Evolutionary conservation across 1,139 yeast genomes (phyloP), one percentile per base, ranked within the genome.

Genomic region (Diutina ranongensis): DNA sequence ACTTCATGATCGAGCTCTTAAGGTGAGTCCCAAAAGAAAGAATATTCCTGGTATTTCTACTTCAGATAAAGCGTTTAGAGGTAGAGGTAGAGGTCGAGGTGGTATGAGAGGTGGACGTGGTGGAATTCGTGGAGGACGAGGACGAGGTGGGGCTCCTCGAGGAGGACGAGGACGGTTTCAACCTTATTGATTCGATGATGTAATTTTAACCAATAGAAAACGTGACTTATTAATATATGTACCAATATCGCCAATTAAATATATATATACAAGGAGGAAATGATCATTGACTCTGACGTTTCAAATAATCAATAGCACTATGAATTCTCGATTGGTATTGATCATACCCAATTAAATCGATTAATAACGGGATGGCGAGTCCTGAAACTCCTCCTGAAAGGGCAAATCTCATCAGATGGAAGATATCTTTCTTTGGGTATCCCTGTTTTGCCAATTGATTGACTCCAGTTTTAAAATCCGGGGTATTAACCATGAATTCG

Each of bases 371-470:
- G 5, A 88, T 65, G 13, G 81, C 76, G 20, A 82, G 66, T 0
- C 97, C 96, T 0, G 95, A 71, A 4, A 67, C 65, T 3, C 81
- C 76, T 0, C 88, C 95, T 8, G 88, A 71, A n/a, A 87, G 58
- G 0, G 92, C 92, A 53, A 68, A 78, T 48, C 97, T 68, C 10
- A 86, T 58, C 0, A 80, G 61, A 54, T 76, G 80, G 55, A 77
- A 85, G 0, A 85, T 62, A 15, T 68, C 65, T 49, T 72, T 77
- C 54, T 74, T 77, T 19, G 66, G 54, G 2, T 54, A 48, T 8
- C 48, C 54, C 5, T 56, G 53, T 18, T 22, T 36, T 12, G 34
- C 15, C 4, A 28, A 18, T 2, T 21, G 35, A 9, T 2, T 49
- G 45, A 54, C 46, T 7, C 41, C 46, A 32, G 15, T 38, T 31